Evolutionary conservation across 345 rosid species (phyloP).

Genomic region (Syzygium aqueum): DNA sequence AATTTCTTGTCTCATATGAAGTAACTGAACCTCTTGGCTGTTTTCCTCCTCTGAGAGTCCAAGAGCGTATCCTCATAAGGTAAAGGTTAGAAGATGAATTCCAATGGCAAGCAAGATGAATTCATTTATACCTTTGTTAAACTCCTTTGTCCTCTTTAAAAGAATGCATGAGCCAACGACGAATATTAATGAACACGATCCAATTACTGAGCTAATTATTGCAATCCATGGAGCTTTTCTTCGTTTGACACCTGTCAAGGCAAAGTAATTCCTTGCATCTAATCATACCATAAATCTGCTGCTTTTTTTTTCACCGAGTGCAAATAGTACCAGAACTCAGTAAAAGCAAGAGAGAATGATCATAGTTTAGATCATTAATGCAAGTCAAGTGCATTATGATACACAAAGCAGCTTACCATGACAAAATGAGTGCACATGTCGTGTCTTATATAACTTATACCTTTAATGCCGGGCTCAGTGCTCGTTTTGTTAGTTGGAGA

Average conservation of each 20-base stretch:
- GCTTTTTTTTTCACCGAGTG: background rate
- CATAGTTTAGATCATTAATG: background rate
- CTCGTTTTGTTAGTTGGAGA: background rate
- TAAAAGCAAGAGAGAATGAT: background rate
- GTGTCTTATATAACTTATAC: background rate
- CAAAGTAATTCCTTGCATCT: background rate
- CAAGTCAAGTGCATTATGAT: background rate
- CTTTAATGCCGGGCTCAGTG: background rate
- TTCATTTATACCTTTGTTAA: background rate
- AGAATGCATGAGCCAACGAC: background rate
- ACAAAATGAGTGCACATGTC: background rate
- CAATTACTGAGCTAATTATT: background rate
- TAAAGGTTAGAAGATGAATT: background rate
- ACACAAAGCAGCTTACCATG: background rate
- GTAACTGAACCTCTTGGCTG: conserved; percentile 11
- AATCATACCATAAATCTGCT: background rate
- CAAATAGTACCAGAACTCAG: background rate
- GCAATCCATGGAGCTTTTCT: background rate
- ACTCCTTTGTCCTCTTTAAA: background rate
- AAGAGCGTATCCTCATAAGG: background rate
- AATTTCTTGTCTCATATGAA: background rate
- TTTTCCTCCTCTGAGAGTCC: background rate
- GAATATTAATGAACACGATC: background rate
- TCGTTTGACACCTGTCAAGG: background rate
- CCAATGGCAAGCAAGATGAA: background rate